Conservation (phyloP, 169 alveolate species). For the Plasmodium relictum region DNA sequence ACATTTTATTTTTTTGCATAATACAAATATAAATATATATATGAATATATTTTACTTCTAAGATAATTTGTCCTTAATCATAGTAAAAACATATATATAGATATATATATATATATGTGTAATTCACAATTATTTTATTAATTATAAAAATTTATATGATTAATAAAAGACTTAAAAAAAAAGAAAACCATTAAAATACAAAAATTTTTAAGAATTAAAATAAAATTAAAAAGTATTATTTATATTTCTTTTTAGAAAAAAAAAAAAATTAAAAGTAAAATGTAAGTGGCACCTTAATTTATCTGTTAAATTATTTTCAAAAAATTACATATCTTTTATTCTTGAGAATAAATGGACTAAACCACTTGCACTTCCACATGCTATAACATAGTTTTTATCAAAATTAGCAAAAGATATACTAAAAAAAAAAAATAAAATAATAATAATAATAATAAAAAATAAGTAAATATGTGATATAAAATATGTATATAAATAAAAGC, state of each 20-base stretch:
- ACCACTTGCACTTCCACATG: constrained; percentile 54
- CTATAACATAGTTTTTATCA: constrained; percentile 39
- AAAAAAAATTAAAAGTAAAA: too few species aligned
- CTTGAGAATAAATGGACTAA: constrained; percentile 41
- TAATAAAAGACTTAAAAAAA: not conserved
- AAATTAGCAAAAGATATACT: constrained; percentile 52
- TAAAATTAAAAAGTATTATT: too few species aligned
- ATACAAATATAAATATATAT: too few species aligned
- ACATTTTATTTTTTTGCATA: too few species aligned
- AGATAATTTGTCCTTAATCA: too few species aligned
- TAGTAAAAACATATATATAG: too few species aligned
- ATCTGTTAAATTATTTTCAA: too few species aligned
- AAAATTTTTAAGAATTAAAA: not conserved
- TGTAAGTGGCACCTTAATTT: too few species aligned
- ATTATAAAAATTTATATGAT: not conserved
- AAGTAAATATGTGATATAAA: not conserved
- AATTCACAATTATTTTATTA: too few species aligned
- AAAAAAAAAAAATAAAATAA: constrained; percentile 14
- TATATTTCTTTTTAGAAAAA: too few species aligned
- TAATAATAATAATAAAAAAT: not conserved
- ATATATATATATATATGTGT: too few species aligned
- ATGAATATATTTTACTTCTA: too few species aligned
- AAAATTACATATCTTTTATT: not conserved
- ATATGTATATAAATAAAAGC: not conserved
- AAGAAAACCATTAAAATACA: not conserved